Evolutionary conservation across 164 flowering plant genomes (phyloP).

Genomic region (Vitis rotundifolia): DNA sequence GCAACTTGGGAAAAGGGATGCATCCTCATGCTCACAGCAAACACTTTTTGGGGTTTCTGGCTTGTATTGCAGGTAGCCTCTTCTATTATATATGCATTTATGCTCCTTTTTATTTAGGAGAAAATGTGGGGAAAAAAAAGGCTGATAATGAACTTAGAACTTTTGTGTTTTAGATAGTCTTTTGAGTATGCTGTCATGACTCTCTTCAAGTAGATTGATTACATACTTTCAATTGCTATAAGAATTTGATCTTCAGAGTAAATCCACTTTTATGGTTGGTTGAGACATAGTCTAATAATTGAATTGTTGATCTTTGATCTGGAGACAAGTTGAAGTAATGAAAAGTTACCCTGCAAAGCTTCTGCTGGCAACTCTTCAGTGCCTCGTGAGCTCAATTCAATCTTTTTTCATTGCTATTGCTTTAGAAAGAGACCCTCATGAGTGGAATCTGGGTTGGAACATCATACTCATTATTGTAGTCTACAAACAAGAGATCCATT

Average conservation of each 20-base stretch:
- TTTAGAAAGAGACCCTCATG: constrained; percentile 21
- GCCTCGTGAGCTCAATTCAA: constrained; percentile 24
- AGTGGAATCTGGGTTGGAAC: constrained; percentile 39
- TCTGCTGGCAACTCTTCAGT: constrained; percentile 24
- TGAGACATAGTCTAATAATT: background rate
- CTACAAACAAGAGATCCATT: constrained; percentile 6
- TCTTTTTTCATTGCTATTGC: constrained; percentile 22
- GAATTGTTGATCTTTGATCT: background rate
- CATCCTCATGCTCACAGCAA: constrained; percentile 11
- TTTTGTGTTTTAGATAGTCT: too few relatives aligned
- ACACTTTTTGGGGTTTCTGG: constrained; percentile 18
- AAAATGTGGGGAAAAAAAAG: background rate
- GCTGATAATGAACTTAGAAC: too few relatives aligned
- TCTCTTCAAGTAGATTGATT: too few relatives aligned
- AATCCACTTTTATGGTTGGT: too few relatives aligned
- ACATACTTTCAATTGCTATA: too few relatives aligned
- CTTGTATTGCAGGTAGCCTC: constrained; percentile 5
- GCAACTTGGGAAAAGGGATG: constrained; percentile 8
- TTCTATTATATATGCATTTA: background rate
- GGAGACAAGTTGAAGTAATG: constrained; percentile 24
- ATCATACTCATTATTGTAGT: constrained; percentile 14
- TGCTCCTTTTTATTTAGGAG: background rate
- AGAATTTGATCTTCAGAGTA: too few relatives aligned
- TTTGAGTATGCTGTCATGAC: too few relatives aligned
- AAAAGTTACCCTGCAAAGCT: constrained; percentile 30